These are phyloP conservation scores for Calonectria montana DNA, from an alignment of 2,329 filamentous ascomycete genomes.

Conservation along the genomic window DNA sequence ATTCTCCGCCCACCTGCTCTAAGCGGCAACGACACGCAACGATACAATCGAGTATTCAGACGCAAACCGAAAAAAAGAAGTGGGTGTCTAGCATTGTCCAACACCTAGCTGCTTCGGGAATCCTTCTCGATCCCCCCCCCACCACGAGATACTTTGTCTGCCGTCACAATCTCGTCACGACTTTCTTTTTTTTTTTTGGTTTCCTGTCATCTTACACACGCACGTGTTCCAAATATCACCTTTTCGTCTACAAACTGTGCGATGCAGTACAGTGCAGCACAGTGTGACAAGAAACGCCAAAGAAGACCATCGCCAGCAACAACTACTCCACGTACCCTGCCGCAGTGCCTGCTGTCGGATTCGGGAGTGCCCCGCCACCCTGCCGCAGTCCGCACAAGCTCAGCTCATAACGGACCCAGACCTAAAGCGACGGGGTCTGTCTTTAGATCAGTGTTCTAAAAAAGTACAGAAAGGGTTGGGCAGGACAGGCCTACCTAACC, in stretches of 20 bases:
- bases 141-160: background rate
- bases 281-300: background rate
- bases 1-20: background rate
- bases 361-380: conserved; percentile 17
- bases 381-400: conserved; percentile 13
- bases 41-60: background rate
- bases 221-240: background rate
- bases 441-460: conserved; percentile 1
- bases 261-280: background rate
- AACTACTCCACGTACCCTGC: conserved; percentile 5
- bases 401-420: background rate
- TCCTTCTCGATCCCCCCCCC: conserved; percentile 12
- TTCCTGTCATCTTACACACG: background rate
- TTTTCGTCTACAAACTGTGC: background rate
- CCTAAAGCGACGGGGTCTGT: conserved; percentile 3
- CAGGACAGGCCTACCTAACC: background rate
- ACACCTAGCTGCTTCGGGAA: background rate
- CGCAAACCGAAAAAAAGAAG: conserved; percentile 1
- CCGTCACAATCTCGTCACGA: background rate
- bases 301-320: background rate
- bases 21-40: background rate
- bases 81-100: background rate
- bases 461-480: background rate
- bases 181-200: background rate
- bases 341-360: background rate